Evolutionary conservation across 2,329 filamentous ascomycete species (phyloP), one percentile per base, ranked within the genome.

Genomic region (Cladosporium austrohemisphaericum): DNA sequence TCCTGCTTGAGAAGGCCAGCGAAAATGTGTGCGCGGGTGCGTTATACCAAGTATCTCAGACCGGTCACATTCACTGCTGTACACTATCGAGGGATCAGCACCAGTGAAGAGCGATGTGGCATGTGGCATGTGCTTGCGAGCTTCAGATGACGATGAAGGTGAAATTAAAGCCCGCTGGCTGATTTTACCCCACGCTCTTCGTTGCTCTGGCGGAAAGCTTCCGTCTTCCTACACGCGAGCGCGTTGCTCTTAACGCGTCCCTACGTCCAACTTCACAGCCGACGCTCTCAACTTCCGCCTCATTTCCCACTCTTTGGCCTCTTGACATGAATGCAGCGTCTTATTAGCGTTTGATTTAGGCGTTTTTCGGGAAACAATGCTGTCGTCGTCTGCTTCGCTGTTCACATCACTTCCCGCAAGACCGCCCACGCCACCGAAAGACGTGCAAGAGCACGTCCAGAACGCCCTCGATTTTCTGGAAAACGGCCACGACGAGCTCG

Each of bases 341-440:
- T 25, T 41, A 18, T 36, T 36, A 38, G 44, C 44, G 44, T 37
- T 38, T 23, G 13, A n/a, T 9, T 36, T 22, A 18, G 29, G 33
- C 33, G 25, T 33, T 47, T 31, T 10, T 22, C 35, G 33, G 43
- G 18, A 37, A 38, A 47, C 25, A 28, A 50, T 53, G 51, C 48
- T 51, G 20, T 47, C 47, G 41, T 43, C 51, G 32, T 46, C 47
- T 22, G 35, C 52, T 20, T 41, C 46, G 4, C 29, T 41, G 16
- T 41, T 50, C 22, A 37, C 16, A 14, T 38, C 29, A 32, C 66
- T 79, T 57, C 71, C 75, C 60, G 66, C 69, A 64, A 75, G 76
- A 59, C 78, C 77, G 53, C 78, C 77, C 14, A 81, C 77, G 60
- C 77, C 78, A 57, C 78, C 78, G 29, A 74, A 73, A 67, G 75